These are phyloP conservation scores for Entoloma clypeatum DNA, from an alignment of 1,284 basidiomycete species.

Conservation along the genomic window DNA sequence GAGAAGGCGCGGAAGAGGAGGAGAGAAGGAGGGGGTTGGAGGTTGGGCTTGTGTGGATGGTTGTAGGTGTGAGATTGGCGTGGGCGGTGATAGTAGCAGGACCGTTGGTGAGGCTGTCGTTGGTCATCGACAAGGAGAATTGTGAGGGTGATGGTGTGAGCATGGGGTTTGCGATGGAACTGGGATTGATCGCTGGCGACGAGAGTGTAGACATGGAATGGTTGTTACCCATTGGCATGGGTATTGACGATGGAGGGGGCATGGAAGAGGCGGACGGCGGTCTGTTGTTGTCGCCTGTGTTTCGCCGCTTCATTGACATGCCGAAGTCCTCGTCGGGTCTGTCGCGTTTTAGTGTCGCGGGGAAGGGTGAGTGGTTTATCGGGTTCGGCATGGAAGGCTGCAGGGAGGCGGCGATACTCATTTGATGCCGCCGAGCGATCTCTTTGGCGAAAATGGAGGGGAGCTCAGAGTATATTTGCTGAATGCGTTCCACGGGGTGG, in stretches of 20 bases:
- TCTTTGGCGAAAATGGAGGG: constrained; percentile 61
- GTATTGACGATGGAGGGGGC: constrained; percentile 30
- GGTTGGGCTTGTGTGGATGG: neutral
- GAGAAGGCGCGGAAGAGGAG: too few species aligned
- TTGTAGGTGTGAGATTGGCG: neutral
- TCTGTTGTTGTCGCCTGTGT: constrained; percentile 61
- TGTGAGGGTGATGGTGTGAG: constrained; percentile 12
- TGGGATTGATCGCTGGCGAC: constrained; percentile 12
- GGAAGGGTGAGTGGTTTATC: constrained; percentile 16
- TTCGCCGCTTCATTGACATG: constrained; percentile 51
- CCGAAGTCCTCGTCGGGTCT: constrained; percentile 48
- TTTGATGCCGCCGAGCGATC: constrained; percentile 46
- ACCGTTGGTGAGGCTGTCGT: too few species aligned
- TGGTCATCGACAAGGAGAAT: constrained; percentile 16
- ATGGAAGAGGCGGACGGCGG: constrained; percentile 26
- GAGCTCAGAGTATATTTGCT: constrained; percentile 58
- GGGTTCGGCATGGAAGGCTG: constrained; percentile 13
- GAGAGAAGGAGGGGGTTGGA: neutral
- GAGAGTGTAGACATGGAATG: constrained; percentile 14
- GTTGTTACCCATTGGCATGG: constrained; percentile 13
- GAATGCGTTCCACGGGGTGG: constrained; percentile 52
- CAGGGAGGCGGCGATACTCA: constrained; percentile 17
- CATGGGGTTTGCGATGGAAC: constrained; percentile 6
- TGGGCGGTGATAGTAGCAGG: neutral
- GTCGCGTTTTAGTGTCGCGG: constrained; percentile 67